Evolutionary conservation across 495 filamentous ascomycete genomes (phyloP), one percentile per base, ranked within the genome.

Genomic region (Xylaria telfairii): DNA sequence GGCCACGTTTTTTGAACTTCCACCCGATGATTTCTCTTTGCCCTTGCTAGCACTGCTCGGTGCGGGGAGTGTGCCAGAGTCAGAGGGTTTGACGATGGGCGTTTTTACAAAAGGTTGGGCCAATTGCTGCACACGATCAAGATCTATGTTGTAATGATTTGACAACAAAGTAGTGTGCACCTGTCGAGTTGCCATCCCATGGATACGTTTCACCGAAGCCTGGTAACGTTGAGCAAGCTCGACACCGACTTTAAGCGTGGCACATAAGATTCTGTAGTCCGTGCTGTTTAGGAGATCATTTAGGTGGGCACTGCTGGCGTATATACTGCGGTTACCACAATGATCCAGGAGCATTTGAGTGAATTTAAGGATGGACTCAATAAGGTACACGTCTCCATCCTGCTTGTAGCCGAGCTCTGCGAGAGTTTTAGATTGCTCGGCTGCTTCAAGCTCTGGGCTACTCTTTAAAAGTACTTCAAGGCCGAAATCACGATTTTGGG

Each of bases 321-420:
- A 99, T 60, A 99, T 88, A 82, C 95, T 98, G 74, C 96, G 88
- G 75, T 99, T 99, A 67, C 96, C 96, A 83, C 96, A 98, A 77
- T 96, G 96, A 78, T 98, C 92, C 47, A 98, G 83, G 17, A 99
- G 86, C 69, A 97, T 86, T 66, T 88, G 87, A 34, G 95, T 97
- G 79, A 99, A 99, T 41, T 88, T 84, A 59, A 98, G 84, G 59
- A 98, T 86, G 7, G 88, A 84, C 73, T 95, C 92, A 65, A 97
- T 80, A 67, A 99, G 86, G 74, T 92, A 83, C 68, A 89, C 82
- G 78, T 98, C 95, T 72, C 92, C 94, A 72, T 96, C 92, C 39
- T 84, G 74, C 8, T 84, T 83, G 77, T 92, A 93, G 10, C 90
- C 90, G 37, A 91, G 76, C 72, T 82, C 76, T 64, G 86, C 78